These are phyloP conservation scores for Trichoderma semiorbis DNA, from an alignment of 2,329 filamentous ascomycete genomes.

Conservation along the genomic window DNA sequence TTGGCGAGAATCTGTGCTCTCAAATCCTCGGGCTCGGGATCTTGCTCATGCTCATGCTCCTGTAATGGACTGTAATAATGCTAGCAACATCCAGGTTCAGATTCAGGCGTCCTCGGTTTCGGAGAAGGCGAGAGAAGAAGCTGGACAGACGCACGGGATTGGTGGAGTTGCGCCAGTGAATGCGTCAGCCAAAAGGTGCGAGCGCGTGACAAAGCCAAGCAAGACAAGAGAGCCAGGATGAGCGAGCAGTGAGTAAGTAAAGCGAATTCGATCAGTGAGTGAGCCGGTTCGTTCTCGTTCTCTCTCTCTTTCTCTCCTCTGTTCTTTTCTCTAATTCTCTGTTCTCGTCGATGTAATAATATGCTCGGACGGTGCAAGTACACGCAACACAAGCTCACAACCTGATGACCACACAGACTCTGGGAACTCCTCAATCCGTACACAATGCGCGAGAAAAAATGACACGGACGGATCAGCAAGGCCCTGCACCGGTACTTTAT, in stretches of 20 bases:
- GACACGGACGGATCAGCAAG: not conserved
- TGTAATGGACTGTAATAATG: not conserved
- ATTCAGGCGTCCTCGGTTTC: slow-evolving; percentile 18
- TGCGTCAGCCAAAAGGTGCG: slow-evolving; percentile 15
- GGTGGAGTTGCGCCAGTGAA: slow-evolving; percentile 14
- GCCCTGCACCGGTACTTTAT: not conserved
- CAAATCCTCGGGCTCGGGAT: not conserved
- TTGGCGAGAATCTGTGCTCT: not conserved
- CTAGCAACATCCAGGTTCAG: not conserved
- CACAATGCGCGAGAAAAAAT: not conserved
- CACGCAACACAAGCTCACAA: not conserved
- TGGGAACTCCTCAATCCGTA: not conserved
- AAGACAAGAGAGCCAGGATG: not conserved
- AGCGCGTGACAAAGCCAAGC: slow-evolving; percentile 12
- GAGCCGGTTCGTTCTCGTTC: not conserved
- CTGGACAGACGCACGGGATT: slow-evolving; percentile 15
- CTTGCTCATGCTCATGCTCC: not conserved
- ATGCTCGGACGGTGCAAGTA: not conserved
- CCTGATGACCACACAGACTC: not conserved
- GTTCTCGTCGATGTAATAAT: not conserved
- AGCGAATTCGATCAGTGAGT: not conserved
- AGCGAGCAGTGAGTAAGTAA: not conserved
- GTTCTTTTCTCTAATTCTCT: not conserved
- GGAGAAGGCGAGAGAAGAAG: slow-evolving; percentile 23
- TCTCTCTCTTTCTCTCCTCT: not conserved